Conservation (phyloP, 768 basidiomycete genomes). For the Steccherinum ochraceum region DNA sequence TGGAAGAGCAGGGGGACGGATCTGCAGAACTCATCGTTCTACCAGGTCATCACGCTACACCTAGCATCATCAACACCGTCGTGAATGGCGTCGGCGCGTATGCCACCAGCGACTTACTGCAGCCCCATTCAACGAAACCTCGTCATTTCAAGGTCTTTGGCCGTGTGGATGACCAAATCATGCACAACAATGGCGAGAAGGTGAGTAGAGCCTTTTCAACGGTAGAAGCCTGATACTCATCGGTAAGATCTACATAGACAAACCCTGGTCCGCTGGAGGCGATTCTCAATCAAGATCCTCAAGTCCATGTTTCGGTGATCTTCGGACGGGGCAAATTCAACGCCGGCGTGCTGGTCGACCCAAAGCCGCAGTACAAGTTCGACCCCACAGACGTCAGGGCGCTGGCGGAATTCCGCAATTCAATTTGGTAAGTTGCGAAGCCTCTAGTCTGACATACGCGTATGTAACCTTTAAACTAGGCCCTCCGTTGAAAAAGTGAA, state of each 20-base stretch:
- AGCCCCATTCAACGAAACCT: slow-evolving; percentile 32
- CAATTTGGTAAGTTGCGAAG: slow-evolving; percentile 23
- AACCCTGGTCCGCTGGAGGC: slow-evolving; percentile 19
- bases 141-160: slow-evolving; percentile 33
- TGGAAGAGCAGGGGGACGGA: neutral
- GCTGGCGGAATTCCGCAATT: slow-evolving; percentile 17
- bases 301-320: slow-evolving; percentile 23
- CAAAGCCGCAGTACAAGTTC: slow-evolving; percentile 17
- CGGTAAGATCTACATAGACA: neutral
- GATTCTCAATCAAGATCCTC: slow-evolving; percentile 26
- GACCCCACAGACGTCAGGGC: slow-evolving; percentile 18
- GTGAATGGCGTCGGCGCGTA: slow-evolving; percentile 27
- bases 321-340: slow-evolving; percentile 27
- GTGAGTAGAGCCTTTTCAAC: slow-evolving; percentile 2
- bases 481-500: slow-evolving; percentile 36
- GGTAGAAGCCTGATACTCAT: no score
- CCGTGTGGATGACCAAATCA: slow-evolving; percentile 40
- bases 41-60: slow-evolving; percentile 1
- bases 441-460: no score
- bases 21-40: neutral
- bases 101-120: slow-evolving; percentile 34
- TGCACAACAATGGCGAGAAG: slow-evolving; percentile 27
- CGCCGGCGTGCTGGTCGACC: slow-evolving; percentile 28
- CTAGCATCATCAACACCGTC: slow-evolving; percentile 25
- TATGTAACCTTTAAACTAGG: slow-evolving; percentile 22